Base-by-base conservation (phyloP, 441 rosid genomes). In the Pelargonium citronellum region DNA sequence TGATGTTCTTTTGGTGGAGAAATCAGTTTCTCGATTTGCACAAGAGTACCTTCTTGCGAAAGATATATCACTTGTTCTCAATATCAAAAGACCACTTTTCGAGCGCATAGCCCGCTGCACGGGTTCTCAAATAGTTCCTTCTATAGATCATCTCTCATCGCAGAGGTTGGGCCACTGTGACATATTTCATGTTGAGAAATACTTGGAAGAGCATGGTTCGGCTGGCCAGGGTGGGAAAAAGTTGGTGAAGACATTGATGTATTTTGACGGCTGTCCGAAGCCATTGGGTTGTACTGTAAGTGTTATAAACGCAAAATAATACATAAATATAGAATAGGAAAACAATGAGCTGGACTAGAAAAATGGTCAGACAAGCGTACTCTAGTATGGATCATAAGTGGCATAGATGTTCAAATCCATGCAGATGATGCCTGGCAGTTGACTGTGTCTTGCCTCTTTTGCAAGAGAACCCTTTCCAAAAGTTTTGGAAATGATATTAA, bases 241-340 rank as follows among this genome's bases (percentile, higher is more conserved):
- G 73, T 74, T 82, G 83, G 76, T 82, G 77, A 96, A 91, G 89
- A 93, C 98, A 17, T 80, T 96, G 76, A 96, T 93, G 98, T 87
- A 83, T 78, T 93, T 96, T 80, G 97, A 96, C 79, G 91, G 92
- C 74, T 92, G 98, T 83, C 98, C 98, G 81, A 93, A 86, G 86
- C 99, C 98, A 62, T 80, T 92, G 73, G 98, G 98, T 70, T 96
- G 83, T 73, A 96, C 99, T 19, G 98, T 93, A 89, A 93, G 98
- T 84, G 73, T 47, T 67, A 44, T 22, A 13, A 16, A 49, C 9
- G 34, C 65, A 55, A 58, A 11, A 76, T 39, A 43, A 27, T 16
- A 19, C 13, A 69, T 60, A 44, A 53, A 66, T 62, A 57, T 12
- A 11, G 47, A 68, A 19, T 27, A 15, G 57, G 27, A 53, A 53